phyloP scores from a whole-genome alignment of 768 basidiomycete genomes.

The Cyclocybe aegerita region DNA sequence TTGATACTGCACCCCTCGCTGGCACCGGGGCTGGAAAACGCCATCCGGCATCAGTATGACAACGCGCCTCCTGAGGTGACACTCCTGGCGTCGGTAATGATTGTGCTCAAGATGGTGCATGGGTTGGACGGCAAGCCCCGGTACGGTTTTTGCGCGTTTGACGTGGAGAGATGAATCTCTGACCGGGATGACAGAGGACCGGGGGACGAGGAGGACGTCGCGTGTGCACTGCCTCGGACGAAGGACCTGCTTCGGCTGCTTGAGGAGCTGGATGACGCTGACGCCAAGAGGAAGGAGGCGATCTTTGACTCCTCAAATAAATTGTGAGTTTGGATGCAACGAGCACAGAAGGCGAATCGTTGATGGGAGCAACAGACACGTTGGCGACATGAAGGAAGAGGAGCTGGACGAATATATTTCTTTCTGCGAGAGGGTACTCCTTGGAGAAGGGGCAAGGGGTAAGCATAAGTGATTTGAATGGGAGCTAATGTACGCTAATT shows the following conservation, averaged over 20 bases:
- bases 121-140: conserved; percentile 72
- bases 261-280: conserved; percentile 32
- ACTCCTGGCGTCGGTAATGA: conserved; percentile 56
- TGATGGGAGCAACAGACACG: conserved; percentile 40
- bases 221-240: conserved; percentile 53
- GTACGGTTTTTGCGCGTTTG: conserved; percentile 28
- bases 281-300: conserved; percentile 23
- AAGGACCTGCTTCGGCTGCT: conserved; percentile 48
- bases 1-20: conserved; percentile 59
- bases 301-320: conserved; percentile 43
- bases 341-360: neutral
- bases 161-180: conserved; percentile 1
- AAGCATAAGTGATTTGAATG: conserved; percentile 12
- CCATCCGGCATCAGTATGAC: conserved; percentile 53
- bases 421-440: conserved; percentile 61
- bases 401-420: conserved; percentile 63
- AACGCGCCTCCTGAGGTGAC: conserved; percentile 69
- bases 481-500: conserved; percentile 5
- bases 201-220: conserved; percentile 50
- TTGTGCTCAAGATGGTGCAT: conserved; percentile 83
- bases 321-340: conserved; percentile 39
- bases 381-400: conserved; percentile 48
- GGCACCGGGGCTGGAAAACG: conserved; percentile 41
- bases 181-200: conserved; percentile 37
- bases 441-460: conserved; percentile 22